A percentile compares a stretch with the other conserved stretches of the same genome.
Conservation (phyloP, 345 rosid genomes). For the Eucalyptus grandis region DNA sequence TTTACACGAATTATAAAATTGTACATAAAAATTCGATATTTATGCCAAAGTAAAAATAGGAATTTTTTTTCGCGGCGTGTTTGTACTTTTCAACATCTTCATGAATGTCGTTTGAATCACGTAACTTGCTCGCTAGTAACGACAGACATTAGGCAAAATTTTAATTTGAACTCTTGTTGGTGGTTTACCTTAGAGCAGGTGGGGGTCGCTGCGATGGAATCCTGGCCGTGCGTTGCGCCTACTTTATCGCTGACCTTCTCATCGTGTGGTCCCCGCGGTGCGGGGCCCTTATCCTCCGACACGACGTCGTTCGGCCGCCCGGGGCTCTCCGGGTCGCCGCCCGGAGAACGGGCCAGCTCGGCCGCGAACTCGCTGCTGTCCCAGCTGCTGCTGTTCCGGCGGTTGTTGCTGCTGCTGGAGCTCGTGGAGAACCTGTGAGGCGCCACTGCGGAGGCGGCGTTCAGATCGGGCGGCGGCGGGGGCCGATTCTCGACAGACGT, state of each 20-base stretch:
- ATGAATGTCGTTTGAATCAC: not conserved
- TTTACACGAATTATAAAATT: not conserved
- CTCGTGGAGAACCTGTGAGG: slow-evolving; percentile 1
- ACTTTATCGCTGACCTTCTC: slow-evolving; percentile 11
- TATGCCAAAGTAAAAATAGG: not conserved
- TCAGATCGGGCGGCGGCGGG: slow-evolving; percentile 19
- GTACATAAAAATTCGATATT: not conserved
- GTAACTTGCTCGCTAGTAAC: not conserved
- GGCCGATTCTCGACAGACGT: slow-evolving; percentile 25
- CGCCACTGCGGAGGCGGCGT: not conserved
- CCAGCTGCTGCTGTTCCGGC: slow-evolving; percentile 13
- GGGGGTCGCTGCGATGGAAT: slow-evolving; percentile 16
- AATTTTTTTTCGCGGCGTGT: not conserved
- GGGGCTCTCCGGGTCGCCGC: slow-evolving; percentile 16
- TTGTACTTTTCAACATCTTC: not conserved
- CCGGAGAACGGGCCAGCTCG: slow-evolving; percentile 11
- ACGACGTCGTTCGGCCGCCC: slow-evolving; percentile 15
- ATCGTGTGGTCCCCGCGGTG: not conserved
- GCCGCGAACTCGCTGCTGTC: slow-evolving; percentile 29
- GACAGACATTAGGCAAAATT: not conserved
- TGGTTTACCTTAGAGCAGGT: slow-evolving; percentile 29
- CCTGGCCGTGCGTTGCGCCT: slow-evolving; percentile 30
- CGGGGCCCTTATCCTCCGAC: not conserved
- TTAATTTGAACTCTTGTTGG: not conserved
- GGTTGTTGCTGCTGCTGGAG: slow-evolving; percentile 6